Base-by-base conservation (phyloP, 2,329 filamentous ascomycete species). In the Raffaelea arxii region DNA sequence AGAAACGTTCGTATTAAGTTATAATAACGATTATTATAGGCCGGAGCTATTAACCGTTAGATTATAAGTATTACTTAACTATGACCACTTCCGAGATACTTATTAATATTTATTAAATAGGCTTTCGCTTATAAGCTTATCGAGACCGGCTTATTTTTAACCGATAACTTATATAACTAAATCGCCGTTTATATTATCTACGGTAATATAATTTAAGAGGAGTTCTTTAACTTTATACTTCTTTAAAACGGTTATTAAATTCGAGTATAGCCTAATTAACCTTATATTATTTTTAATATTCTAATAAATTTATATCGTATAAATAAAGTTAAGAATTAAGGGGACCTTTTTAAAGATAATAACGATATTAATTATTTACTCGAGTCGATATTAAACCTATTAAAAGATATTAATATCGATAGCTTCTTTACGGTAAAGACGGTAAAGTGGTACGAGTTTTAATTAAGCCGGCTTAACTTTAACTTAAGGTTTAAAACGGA, bases 171-270 rank as follows among this genome's bases (percentile, higher is more conserved):
- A 44, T 4, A 5, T 37, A 35, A 27, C 24, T 19, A 19, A n/a
- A 18, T 36, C 36, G 24, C 27, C 18, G 5, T 18, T 36, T 43
- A 32, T 32, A 30, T 14, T 43, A 36, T 43, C n/a, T 35, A 14
- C 36, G 36, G 36, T 44, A 44, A 44, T 25, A 19, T 44, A 45
- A n/a, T n/a, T 14, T 39, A 23, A 6, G 32, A 39, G 40, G 22
- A 39, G 18, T n/a, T 25, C 32, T 12, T 21, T 45, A 40, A 12
- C 14, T 14, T 11, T 19, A 19, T 11, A 45, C 24, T 30, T 19
- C 10, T 19, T 39, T 45, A 45, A 40, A 45, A 40, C 30, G 25
- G 11, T 40, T 45, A 30, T n/a, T 25, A 42, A 25, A 24, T 11
- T n/a, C 21, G 35, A 19, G 23, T 10, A 32, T 35, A 18, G 21